Conservation (phyloP, 2,329 filamentous ascomycete genomes). For the Fusarium zealandicum region DNA sequence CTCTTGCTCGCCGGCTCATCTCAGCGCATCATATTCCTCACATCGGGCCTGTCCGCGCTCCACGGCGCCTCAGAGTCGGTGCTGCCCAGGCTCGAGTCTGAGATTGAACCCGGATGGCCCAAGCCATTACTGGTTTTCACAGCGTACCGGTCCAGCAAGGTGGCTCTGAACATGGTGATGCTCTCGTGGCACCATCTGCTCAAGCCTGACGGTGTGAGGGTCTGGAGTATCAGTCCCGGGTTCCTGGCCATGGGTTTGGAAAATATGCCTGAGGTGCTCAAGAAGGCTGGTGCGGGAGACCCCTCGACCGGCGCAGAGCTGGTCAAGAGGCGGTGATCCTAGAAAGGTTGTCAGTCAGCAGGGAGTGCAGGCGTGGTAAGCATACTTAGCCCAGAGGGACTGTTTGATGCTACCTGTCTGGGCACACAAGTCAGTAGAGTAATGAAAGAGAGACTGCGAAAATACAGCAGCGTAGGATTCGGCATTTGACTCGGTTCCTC, state of each 20-base stretch:
- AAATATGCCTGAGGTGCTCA: slow-evolving; percentile 42
- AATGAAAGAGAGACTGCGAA: too few species aligned
- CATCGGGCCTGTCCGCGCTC: slow-evolving; percentile 52
- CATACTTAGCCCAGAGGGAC: too few species aligned
- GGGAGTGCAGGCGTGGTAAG: slow-evolving; percentile 45
- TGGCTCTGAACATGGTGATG: slow-evolving; percentile 43
- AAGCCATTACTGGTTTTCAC: slow-evolving; percentile 52
- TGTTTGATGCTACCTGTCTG: too few species aligned
- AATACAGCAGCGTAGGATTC: too few species aligned
- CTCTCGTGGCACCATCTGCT: slow-evolving; percentile 55
- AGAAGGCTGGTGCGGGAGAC: slow-evolving; percentile 47
- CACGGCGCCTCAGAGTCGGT: slow-evolving; percentile 40
- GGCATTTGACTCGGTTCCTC: too few species aligned
- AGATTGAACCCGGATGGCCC: slow-evolving; percentile 54
- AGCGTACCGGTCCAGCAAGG: slow-evolving; percentile 40
- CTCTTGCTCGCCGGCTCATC: slow-evolving; percentile 52
- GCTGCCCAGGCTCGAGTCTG: slow-evolving; percentile 35
- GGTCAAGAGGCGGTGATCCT: slow-evolving; percentile 50
- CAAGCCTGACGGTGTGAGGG: slow-evolving; percentile 58
- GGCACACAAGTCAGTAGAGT: too few species aligned
- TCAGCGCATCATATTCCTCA: slow-evolving; percentile 59
- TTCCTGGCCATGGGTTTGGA: slow-evolving; percentile 57
- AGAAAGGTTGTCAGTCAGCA: slow-evolving; percentile 47
- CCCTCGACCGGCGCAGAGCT: slow-evolving; percentile 48
- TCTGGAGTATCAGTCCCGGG: slow-evolving; percentile 57